Conservation (phyloP, 495 filamentous ascomycete genomes). For the Neurospora cerealis region DNA sequence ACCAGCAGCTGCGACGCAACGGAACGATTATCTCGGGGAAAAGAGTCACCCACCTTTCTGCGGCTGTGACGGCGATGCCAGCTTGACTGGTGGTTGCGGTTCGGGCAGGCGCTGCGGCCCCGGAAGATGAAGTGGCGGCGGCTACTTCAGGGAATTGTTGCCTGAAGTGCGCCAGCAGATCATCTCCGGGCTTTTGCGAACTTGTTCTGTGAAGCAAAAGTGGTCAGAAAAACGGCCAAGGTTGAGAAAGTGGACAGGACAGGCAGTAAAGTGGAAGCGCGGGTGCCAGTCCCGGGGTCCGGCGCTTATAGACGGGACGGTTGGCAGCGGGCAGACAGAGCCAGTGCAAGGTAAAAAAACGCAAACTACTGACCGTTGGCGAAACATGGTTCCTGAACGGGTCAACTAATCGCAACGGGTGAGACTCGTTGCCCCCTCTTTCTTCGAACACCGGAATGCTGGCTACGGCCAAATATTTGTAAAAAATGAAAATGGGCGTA, state of each 20-base stretch:
- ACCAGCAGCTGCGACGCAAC: background rate
- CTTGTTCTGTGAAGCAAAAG: constrained; percentile 49
- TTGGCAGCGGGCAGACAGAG: background rate
- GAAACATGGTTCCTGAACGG: constrained; percentile 24
- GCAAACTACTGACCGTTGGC: constrained; percentile 22
- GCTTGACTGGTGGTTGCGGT: constrained; percentile 30
- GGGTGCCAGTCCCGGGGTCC: background rate
- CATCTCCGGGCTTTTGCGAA: constrained; percentile 77
- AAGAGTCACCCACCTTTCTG: constrained; percentile 38
- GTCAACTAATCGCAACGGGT: background rate
- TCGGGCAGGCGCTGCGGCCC: constrained; percentile 22
- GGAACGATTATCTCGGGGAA: background rate
- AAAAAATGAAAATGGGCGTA: background rate
- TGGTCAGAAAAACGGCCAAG: constrained; percentile 16
- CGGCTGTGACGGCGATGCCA: constrained; percentile 28
- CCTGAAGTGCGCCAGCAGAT: constrained; percentile 76
- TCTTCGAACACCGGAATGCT: background rate
- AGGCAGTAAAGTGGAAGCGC: background rate
- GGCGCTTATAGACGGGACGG: background rate
- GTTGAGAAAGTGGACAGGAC: background rate
- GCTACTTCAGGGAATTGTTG: constrained; percentile 62
- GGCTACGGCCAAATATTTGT: background rate
- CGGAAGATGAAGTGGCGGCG: constrained; percentile 23
- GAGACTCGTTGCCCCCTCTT: background rate
- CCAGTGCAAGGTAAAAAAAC: background rate